Evolutionary conservation across 805 yeast species (phyloP), one percentile per base, ranked within the genome.

Genomic region (Aciculoconidium aculeatum): DNA sequence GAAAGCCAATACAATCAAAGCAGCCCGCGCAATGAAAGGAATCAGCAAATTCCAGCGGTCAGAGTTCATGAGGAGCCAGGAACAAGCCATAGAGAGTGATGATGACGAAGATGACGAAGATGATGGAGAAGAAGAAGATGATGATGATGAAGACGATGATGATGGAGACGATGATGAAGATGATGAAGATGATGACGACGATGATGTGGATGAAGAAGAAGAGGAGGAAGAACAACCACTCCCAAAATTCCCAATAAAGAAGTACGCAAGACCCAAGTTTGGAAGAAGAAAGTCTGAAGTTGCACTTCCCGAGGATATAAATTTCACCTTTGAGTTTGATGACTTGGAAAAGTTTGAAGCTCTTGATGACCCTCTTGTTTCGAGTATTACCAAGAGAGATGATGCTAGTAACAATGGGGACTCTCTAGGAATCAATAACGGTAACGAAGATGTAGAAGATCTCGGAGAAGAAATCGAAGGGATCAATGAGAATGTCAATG

Each of bases 1-100:
- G 37, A 75, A 80, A 54, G 73, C 73, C 21, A 67, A 58, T 36
- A 65, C 76, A 1, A 58, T 72, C 65, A 69, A 70, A 37, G 72
- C 74, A 1, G 68, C 59, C 3, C 43, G 50, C 27, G 54, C 54
- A 16, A 37, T 42, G 39, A 52, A 51, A 28, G 52, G 51, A 4
- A 31, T 51, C 22, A 37, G 39, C 18, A 34, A 41, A 9, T 34
- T 19, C 16, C 30, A 35, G 21, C n/a, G n/a, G n/a, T n/a, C n/a
- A n/a, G n/a, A n/a, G n/a, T n/a, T n/a, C n/a, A n/a, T n/a, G n/a
- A n/a, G n/a, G n/a, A n/a, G n/a, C n/a, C n/a, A n/a, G n/a, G n/a
- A 26, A 44, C 23, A 28, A 28, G n/a, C 15, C 32, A n/a, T 13
- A 13, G n/a, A n/a, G 13, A n/a, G n/a, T n/a, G n/a, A 15, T 18